Base-by-base conservation (phyloP, 176 grass and related monocot genomes). In the Musa itinerans region DNA sequence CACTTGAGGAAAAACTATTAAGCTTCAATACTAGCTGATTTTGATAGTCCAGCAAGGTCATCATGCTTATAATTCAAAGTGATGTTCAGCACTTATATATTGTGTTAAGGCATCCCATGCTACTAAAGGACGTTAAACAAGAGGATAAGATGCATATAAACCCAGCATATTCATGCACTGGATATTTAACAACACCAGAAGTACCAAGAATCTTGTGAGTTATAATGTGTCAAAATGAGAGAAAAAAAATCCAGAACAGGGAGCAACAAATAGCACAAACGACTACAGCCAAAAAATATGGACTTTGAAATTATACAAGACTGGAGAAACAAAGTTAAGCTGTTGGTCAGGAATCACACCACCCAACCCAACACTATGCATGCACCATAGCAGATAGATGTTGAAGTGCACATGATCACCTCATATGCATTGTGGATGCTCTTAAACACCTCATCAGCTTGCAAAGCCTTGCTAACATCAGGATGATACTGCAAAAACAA, bases 401-500 rank as follows among this genome's bases (percentile, higher is more conserved):
- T 12, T 52, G 50, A 19, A 2, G 1, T 58, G 67, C 14, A 22
- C 22, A 63, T n/a, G 11, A 80, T 22, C 10, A 80, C 78, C 78
- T 80, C 78, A 51, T 80, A 80, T 54, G 78, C 68, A 73, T 25
- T 65, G 9, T 16, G 54, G 48, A 80, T 73, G 78, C 78, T 73
- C 49, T 73, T 80, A 80, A 80, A 80, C 56, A 73, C 23, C 69
- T 80, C 69, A 63, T 12, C 43, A 73, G 78, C 34, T 64, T 65
- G 78, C 78, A 80, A 80, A 52, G 73, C 69, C 56, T 61, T 73
- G 69, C 69, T 73, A 73, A 73, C 69, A 73, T 80, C 78, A 63
- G 78, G 78, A 73, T 80, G 78, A 64, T 80, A 65, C 78, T 80
- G 78, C 58, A 73, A 51, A 80, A n/a, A 52, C 26, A 61, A 58